phyloP scores from a whole-genome alignment of 2,329 filamentous ascomycete species.

The Colletotrichum liriopes region DNA sequence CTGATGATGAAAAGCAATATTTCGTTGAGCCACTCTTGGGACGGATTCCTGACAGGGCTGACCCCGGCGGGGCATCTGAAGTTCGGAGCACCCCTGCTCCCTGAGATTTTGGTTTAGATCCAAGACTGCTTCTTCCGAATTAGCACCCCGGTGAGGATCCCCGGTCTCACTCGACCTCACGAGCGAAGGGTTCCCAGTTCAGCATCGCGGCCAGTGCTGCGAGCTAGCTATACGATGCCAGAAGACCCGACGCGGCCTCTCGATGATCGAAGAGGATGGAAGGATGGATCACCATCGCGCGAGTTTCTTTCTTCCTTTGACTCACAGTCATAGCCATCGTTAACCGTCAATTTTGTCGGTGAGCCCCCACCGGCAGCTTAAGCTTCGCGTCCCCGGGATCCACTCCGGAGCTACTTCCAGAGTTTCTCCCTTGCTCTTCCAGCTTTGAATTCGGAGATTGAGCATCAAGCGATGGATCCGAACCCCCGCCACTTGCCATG shows the following conservation, averaged over 20 bases:
- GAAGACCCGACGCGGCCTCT: conserved; percentile 20
- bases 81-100: conserved; percentile 37
- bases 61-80: conserved; percentile 42
- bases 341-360: conserved; percentile 34
- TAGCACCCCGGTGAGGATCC: conserved; percentile 44
- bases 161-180: conserved; percentile 32
- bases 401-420: conserved; percentile 37
- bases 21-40: conserved; percentile 30
- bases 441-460: conserved; percentile 42
- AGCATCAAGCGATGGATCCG: conserved; percentile 41
- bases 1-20: conserved; percentile 33
- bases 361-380: conserved; percentile 35
- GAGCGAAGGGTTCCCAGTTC: conserved; percentile 41
- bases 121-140: conserved; percentile 38
- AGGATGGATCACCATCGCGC: conserved; percentile 14
- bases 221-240: conserved; percentile 15
- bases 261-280: conserved; percentile 27
- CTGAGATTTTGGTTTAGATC: conserved; percentile 26
- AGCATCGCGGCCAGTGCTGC: conserved; percentile 18
- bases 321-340: conserved; percentile 14
- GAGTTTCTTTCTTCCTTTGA: conserved; percentile 26
- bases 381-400: conserved; percentile 39
- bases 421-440: conserved; percentile 32
- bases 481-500: conserved; percentile 35
- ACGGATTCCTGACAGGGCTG: conserved; percentile 42